Evolutionary conservation across 2,329 filamentous ascomycete species (phyloP), one percentile per base, ranked within the genome.

Genomic region (Hypocreales sp.): DNA sequence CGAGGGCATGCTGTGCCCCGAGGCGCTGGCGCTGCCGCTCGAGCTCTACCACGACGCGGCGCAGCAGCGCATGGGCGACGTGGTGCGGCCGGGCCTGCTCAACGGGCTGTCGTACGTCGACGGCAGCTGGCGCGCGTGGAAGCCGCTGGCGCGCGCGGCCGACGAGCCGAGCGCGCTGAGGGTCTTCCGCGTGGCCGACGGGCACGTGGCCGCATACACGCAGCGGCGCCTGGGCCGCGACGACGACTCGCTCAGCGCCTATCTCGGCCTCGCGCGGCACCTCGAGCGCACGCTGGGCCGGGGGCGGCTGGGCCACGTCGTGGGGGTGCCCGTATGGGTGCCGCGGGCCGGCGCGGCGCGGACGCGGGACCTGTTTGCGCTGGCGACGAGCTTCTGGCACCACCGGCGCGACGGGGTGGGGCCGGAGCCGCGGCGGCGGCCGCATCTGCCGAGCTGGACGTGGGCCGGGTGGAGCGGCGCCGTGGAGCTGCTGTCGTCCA

Each of bases 371-470:
- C 33, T 52, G 1, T 52, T 51, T 30, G 46, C 47, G 0, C 30
- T 52, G 20, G 42, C 47, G 3, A 51, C 47, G 5, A 47, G 47
- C 25, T 51, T 52, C 32, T 52, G 48, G 48, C 48, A 52, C n/a
- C 48, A 52, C 26, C 39, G 36, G 20, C 42, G 46, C 4, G 38
- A 36, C 6, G 31, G 32, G 8, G 22, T 17, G 11, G 27, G 18
- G 10, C 18, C 11, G 10, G 34, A 39, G 24, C 43, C 42, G 2
- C 38, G 29, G n/a, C 30, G 48, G 22, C 39, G 47, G 2, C 31
- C 34, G 0, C 48, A 52, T 22, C 35, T 52, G 27, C 49, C 49
- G 7, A 52, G 49, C 31, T 52, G 49, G 49, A 48, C 48, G 2
- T 52, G 49, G 49, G 48, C 48, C 3, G 49, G 49, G 2, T 52